Conservation (phyloP, 768 basidiomycete genomes). For the Rhodotorula taiwanensis region DNA sequence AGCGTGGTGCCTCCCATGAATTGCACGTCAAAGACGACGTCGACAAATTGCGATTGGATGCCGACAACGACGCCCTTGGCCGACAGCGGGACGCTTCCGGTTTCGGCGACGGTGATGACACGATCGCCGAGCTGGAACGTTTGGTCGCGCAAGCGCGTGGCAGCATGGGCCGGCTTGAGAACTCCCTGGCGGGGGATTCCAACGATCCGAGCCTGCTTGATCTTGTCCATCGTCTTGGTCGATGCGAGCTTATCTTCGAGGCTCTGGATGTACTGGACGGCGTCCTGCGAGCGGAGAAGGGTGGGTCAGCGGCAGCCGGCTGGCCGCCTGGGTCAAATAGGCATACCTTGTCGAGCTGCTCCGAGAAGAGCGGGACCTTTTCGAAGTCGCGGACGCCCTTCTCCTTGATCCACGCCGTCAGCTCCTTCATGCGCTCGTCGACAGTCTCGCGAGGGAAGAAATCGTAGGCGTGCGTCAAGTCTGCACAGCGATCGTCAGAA, state of each 20-base stretch:
- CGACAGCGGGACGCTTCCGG: conserved; percentile 80
- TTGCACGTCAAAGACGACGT: conserved; percentile 90
- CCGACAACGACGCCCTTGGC: conserved; percentile 92
- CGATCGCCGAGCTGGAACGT: conserved; percentile 81
- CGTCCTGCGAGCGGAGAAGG: too few relatives aligned
- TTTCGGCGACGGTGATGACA: conserved; percentile 91
- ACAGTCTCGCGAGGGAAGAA: conserved; percentile 52
- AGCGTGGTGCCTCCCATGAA: conserved; percentile 90
- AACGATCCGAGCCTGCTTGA: conserved; percentile 90
- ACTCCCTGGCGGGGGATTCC: conserved; percentile 87
- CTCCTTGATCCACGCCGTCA: conserved; percentile 75
- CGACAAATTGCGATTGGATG: conserved; percentile 76
- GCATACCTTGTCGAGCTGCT: conserved; percentile 77
- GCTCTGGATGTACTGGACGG: conserved; percentile 69
- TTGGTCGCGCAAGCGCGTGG: conserved; percentile 84
- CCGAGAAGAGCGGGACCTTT: conserved; percentile 82
- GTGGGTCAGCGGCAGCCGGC: too few relatives aligned
- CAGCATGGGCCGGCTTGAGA: conserved; percentile 82
- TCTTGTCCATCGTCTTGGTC: conserved; percentile 56
- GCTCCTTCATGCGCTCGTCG: conserved; percentile 64
- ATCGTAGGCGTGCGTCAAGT: conserved; percentile 62
- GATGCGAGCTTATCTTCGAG: conserved; percentile 63
- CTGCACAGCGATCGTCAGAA: conserved; percentile 47
- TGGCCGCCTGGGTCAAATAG: too few relatives aligned
- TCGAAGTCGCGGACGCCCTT: conserved; percentile 87